Percentiles rank a stretch among this genome's conserved stretches.
Conservation (phyloP, 2,329 filamentous ascomycete genomes). For the Periconia macrospinosa region DNA sequence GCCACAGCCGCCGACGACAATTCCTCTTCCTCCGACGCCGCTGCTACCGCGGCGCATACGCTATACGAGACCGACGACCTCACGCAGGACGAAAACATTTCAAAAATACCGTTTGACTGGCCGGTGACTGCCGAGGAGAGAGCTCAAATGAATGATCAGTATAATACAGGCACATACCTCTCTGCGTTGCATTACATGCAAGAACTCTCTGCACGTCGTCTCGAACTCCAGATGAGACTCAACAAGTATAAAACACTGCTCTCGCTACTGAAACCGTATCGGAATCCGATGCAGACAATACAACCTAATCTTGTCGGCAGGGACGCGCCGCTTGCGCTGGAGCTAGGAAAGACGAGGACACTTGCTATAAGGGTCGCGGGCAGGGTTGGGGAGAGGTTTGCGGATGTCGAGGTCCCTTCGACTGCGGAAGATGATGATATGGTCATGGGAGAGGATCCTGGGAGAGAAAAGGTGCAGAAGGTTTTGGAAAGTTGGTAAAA, state of each 20-base stretch:
- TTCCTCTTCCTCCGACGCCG: background rate
- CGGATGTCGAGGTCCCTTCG: constrained; percentile 29
- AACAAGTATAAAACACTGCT: constrained; percentile 54
- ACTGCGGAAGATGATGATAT: constrained; percentile 24
- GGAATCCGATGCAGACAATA: constrained; percentile 49
- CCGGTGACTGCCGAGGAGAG: constrained; percentile 8
- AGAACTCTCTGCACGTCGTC: constrained; percentile 53
- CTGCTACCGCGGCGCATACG: constrained; percentile 19
- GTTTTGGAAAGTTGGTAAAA: constrained; percentile 27
- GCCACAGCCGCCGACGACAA: constrained; percentile 45
- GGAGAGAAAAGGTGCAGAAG: constrained; percentile 27
- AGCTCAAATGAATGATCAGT: constrained; percentile 11
- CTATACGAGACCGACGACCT: constrained; percentile 34
- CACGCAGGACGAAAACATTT: constrained; percentile 36
- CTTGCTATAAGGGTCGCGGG: constrained; percentile 49
- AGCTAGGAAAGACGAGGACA: constrained; percentile 68
- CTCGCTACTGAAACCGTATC: constrained; percentile 56
- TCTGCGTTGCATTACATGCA: constrained; percentile 50
- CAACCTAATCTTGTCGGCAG: constrained; percentile 70
- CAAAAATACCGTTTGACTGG: constrained; percentile 34
- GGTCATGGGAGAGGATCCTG: constrained; percentile 20
- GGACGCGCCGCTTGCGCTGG: constrained; percentile 65
- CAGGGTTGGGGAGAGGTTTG: constrained; percentile 34
- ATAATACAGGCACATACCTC: constrained; percentile 31
- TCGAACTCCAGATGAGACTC: constrained; percentile 51